Evolutionary conservation across 495 filamentous ascomycete species (phyloP), one percentile per base, ranked within the genome.

Genomic region (Aspergillus conjunctus): DNA sequence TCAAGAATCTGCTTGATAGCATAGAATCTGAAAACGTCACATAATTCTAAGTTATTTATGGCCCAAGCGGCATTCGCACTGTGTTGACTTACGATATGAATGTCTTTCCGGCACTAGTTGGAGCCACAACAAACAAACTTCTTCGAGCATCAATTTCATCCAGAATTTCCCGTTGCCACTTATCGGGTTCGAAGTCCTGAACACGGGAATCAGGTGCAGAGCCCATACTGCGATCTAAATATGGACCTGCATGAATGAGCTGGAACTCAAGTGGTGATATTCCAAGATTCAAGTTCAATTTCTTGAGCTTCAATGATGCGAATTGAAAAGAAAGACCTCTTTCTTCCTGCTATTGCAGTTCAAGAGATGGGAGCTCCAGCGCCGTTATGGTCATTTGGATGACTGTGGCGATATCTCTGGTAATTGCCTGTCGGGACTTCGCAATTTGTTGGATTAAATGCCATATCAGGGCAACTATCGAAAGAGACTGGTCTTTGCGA

Each of bases 1-100:
- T 87, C 73, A 18, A 93, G 77, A 10, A 92, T 72, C 66, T 91
- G 84, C 63, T 87, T 85, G 85, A 93, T 93, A 0, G 90, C 90
- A 64, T 93, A 91, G 73, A 92, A 93, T 1, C 72, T 75, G 41
- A 1, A 6, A 14, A 22, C 1, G 4, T 14, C 18, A 18, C 41
- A 34, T 30, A n/a, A 15, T 39, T n/a, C 10, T 49, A 22, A 18
- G 67, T 69, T 32, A 30, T 37, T 48, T 4, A 49, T 5, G 17
- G 54, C 7, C 7, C 31, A 2, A 44, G 45, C 1, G 43, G 34
- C 26, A 30, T 4, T 1, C n/a, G 1, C 10, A 18, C n/a, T 14
- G 14, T n/a, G 41, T 15, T 15, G 12, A 68, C 72, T 66, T 54
- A 74, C 62, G 73, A 78, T 55, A 86, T 85, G 62, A 85, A 85